Base-by-base conservation (phyloP, 306 rosid genomes). In the Cicer arietinum region DNA sequence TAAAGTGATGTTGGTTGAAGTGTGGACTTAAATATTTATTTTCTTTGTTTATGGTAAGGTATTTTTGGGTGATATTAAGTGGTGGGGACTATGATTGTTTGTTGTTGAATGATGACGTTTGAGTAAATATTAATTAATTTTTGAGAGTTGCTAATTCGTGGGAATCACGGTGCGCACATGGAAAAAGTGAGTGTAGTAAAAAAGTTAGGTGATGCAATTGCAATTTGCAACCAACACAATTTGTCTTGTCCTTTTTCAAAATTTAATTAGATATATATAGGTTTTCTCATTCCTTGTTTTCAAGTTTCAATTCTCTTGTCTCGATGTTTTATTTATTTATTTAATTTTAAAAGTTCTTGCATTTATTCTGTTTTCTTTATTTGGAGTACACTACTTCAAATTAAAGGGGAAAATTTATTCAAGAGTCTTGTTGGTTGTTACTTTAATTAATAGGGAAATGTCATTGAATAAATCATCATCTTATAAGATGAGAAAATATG, bases 161-260 rank as follows among this genome's bases (percentile, higher is more conserved):
- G 44, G 67, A 35, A 18, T 60, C 67, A 11, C 41, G 64, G 64
- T 58, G 64, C 9, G 64, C 64, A 60, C 67, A 60, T 60, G 67
- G 44, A 60, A 37, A 54, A 60, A 60, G 35, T 30, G 35, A 30
- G 45, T 20, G 67, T 12, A 12, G 17, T 60, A 37, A 35, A 37
- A 35, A 60, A 60, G 67, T 60, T 60, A 60, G 35, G 35, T 30
- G 35, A 60, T 60, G 67, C 67, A 35, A 35, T 22, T 60, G 11
- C 18, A 60, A 60, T 44, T 30, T 30, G 35, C 18, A 60, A 60
- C 67, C 39, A 60, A 60, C 67, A 60, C 45, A 35, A 4, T 35
- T 60, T 20, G 67, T 60, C 9, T 60, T 60, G 67, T 60, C 44
- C 67, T 60, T 60, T 58, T 58, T 50, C 16, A 6, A 30, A 59